Evolutionary conservation across 208 protist species (phyloP), one percentile per base, ranked within the genome.

Genomic region (Acanthamoeba sp.): DNA sequence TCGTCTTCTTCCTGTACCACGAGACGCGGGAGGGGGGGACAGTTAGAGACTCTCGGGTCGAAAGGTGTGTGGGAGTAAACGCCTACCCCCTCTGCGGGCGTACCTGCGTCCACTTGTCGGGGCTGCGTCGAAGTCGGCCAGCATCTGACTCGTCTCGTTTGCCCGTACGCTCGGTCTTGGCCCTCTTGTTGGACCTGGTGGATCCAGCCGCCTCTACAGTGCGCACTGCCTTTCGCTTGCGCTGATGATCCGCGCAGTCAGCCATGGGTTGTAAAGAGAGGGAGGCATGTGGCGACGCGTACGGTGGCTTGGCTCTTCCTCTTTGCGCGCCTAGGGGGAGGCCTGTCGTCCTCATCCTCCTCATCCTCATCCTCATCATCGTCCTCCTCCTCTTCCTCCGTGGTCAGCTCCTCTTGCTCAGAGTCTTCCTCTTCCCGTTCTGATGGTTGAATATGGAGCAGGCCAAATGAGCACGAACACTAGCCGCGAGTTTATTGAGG

Each of bases 21-120:
- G 48, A n/a, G n/a, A n/a, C 45, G 45, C 4, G 45, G 45, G 45
- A 50, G 4, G n/a, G n/a, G n/a, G n/a, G n/a, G n/a, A n/a, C n/a
- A n/a, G n/a, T 20, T 24, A 66, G 59, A 20, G 24, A n/a, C n/a
- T n/a, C n/a, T n/a, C n/a, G n/a, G n/a, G n/a, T n/a, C n/a, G n/a
- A n/a, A n/a, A n/a, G n/a, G 59, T 66, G 59, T 66, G 20, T n/a
- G n/a, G n/a, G n/a, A n/a, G n/a, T 40, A 76, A 76, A 76, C 66
- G 34, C 66, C 34, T 12, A 76, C 12, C 12, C 34, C n/a, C n/a
- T n/a, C n/a, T n/a, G 45, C 4, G 45, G 12, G 50, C 78, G 20
- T 55, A 91, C 84, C 29, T 10, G 84, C 12, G 55, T 91, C 84
- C 84, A 91, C 57, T 91, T 91, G 34, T 91, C 84, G 29, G 84